Base-by-base conservation (phyloP, 257 asterid species). In the Leptodermis oblonga region DNA sequence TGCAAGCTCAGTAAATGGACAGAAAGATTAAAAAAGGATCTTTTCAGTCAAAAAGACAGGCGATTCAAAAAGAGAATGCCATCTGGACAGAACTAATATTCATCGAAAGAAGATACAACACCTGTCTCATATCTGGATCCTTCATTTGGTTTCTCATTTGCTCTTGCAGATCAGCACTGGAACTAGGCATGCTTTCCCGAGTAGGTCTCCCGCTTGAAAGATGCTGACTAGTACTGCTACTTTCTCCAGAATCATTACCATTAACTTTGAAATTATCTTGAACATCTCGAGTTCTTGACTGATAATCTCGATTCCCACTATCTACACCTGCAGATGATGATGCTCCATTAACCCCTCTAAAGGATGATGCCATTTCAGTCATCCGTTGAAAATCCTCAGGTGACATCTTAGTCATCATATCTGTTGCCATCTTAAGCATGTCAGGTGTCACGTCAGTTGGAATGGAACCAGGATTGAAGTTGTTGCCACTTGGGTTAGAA, bases 61-160 rank as follows among this genome's bases (percentile, higher is more conserved):
- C 39, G 25, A 7, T 20, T 15, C 36, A 43, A 43, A 28, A 7
- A 34, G n/a, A 67, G 22, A 52, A 36, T 33, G 39, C 1, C 37
- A 53, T 71, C 1, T 1, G 30, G 46, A 6, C 7, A 14, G 5
- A 8, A 39, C 8, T 7, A 51, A 15, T 39, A 25, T 17, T 68
- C 14, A 0, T 26, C 4, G 46, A 25, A 59, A 30, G 48, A 23
- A 58, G 45, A 73, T 49, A 33, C 45, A 67, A 77, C 76, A 94
- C 99, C 99, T 94, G 89, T 65, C 84, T 87, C 99, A 89, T 87
- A 53, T 93, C 97, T 48, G 99, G 99, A 91, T 94, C 96, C 73
- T 89, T 87, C 96, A 94, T 84, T 83, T 90, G 97, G 69, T 87
- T 89, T 80, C 88, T 85, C 98, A 94, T 87, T 75, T 91, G 96